Evolutionary conservation across 257 asterid species (phyloP), one percentile per base, ranked within the genome.

Genomic region (Thymus mandschuricus): DNA sequence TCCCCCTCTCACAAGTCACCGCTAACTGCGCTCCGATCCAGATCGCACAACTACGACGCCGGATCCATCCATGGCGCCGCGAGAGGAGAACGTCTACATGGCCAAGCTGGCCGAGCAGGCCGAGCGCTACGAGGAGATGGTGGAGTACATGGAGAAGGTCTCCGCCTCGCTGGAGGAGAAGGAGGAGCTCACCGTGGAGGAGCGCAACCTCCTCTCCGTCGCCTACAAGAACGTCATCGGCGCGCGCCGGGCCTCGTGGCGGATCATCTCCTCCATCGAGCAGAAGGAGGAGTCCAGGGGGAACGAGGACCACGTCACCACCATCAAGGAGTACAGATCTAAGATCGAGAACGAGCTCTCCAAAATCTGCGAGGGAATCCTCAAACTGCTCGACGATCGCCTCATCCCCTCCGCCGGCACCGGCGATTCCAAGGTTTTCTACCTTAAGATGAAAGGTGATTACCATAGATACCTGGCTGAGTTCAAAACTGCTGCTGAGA

Each of bases 21-120:
- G 59, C 34, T 54, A 2, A 15, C 55, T 28, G 1, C 21, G 5
- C 41, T 7, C 10, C 40, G 8, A 8, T 35, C 58, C 71, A 74
- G 72, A 74, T 74, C 73, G 55, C 21, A 30, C 30, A 60, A 52
- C 40, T 21, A 15, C 9, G 2, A 27, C 8, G 10, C 40, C 12
- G 5, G 2, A 45, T 43, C 4, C 71, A 44, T 52, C 58, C 28
- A 75, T 75, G 81, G 65, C 73, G 66, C 73, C 81, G 75, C 78
- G 84, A 33, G 84, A 80, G 43, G 80, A 75, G 66, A 75, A 71
- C 72, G 83, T 79, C 1, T 79, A 79, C 83, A 79, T 79, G 83
- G 83, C 83, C 48, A 79, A 79, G 71, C 77, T 79, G 51, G 80
- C 83, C 71, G 83, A 79, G 67, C 83, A 79, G 79, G 83, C 83